Percentiles rank a stretch among this genome's conserved stretches.
Evolutionary conservation across 345 rosid species (phyloP).

Genomic region (Hevea brasiliensis): DNA sequence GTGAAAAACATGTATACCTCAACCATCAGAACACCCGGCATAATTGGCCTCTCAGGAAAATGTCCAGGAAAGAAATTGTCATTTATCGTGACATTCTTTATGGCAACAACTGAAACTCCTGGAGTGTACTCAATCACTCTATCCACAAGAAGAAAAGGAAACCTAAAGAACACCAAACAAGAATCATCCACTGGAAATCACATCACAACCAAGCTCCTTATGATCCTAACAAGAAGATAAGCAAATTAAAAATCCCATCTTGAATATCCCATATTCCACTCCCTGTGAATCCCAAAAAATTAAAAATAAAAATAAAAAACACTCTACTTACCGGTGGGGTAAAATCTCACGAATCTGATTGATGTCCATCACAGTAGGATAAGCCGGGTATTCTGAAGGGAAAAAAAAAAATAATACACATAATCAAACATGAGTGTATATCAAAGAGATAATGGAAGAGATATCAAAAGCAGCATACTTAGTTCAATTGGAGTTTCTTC

Average conservation of each 20-base stretch:
- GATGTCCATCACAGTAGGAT: slow-evolving; percentile 82
- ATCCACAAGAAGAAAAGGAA: slow-evolving; percentile 97
- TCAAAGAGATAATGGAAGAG: neutral
- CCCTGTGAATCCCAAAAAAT: neutral
- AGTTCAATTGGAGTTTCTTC: slow-evolving; percentile 46
- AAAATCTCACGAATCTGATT: slow-evolving; percentile 85
- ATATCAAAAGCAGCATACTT: slow-evolving; percentile 26
- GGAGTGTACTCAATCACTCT: slow-evolving; percentile 93
- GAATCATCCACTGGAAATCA: neutral
- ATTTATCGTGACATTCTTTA: slow-evolving; percentile 94
- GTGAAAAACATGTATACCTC: slow-evolving; percentile 49
- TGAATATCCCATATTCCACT: neutral
- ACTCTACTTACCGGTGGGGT: slow-evolving; percentile 69
- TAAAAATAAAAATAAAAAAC: neutral
- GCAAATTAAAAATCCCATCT: neutral
- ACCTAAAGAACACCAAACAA: slow-evolving; percentile 43
- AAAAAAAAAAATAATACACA: neutral
- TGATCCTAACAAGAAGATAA: neutral
- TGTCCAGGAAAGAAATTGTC: slow-evolving; percentile 99
- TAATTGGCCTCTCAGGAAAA: slow-evolving; percentile 96
- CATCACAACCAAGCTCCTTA: neutral
- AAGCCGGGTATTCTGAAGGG: slow-evolving; percentile 58
- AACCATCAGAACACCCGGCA: slow-evolving; percentile 99
- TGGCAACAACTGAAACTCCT: slow-evolving; percentile 92
- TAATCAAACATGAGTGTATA: neutral